Percentiles rank a stretch among this genome's conserved stretches.
These are phyloP conservation scores for Macadamia integrifolia DNA, from an alignment of 164 flowering plant genomes.

Conservation along the genomic window DNA sequence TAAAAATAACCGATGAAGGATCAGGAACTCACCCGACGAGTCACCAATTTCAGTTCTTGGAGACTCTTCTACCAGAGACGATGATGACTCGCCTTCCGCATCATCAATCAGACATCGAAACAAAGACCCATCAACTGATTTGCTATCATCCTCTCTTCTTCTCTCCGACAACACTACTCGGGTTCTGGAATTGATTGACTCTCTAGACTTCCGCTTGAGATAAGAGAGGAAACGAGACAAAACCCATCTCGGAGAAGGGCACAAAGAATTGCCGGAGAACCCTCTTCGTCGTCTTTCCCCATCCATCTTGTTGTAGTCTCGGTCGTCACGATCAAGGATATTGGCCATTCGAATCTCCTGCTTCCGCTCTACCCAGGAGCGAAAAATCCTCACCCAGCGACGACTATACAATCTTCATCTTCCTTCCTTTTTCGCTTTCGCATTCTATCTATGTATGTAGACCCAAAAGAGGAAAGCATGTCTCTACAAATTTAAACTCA, in stretches of 20 bases:
- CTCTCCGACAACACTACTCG: neutral
- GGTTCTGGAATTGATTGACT: neutral
- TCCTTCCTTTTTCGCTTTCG: neutral
- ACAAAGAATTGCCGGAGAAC: neutral
- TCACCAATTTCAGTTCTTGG: neutral
- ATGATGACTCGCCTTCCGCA: neutral
- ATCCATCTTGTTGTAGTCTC: neutral
- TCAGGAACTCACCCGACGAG: constrained; percentile 7
- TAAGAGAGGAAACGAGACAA: constrained; percentile 4
- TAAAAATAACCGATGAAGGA: too few species aligned
- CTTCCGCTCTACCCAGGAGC: neutral
- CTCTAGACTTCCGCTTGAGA: constrained; percentile 2
- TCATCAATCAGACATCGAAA: neutral
- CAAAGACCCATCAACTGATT: neutral
- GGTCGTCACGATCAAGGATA: neutral
- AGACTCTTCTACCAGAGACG: neutral
- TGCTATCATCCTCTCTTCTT: neutral
- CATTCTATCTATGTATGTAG: too few species aligned
- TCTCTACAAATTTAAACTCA: too few species aligned
- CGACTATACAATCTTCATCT: neutral
- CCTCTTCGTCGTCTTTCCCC: neutral
- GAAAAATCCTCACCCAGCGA: neutral
- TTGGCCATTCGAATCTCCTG: neutral
- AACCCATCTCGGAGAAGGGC: neutral
- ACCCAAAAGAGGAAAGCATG: too few species aligned